A percentile compares a stretch with the other conserved stretches of the same genome.
Conservation (phyloP, 176 grass and related monocot species). For the Alopecurus myosuroides region DNA sequence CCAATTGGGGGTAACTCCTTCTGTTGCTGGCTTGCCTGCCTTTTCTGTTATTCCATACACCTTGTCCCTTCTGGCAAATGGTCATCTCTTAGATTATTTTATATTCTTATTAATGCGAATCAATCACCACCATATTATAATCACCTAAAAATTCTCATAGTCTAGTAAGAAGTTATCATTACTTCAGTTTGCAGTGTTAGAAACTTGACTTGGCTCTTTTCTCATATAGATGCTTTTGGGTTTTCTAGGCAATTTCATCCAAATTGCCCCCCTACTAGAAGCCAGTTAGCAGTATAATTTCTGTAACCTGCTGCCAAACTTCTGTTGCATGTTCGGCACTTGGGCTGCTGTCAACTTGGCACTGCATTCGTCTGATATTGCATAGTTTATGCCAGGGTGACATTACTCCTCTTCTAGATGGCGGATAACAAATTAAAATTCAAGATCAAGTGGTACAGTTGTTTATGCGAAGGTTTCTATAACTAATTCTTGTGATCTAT, state of each 20-base stretch:
- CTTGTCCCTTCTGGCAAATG: constrained; percentile 4
- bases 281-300: background rate
- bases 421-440: background rate
- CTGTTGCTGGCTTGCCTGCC: background rate
- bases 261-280: background rate
- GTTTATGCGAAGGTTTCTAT: background rate
- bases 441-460: background rate
- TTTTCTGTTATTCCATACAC: constrained; percentile 11
- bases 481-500: background rate
- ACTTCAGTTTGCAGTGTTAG: background rate
- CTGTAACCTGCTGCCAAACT: background rate
- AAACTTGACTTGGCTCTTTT: background rate
- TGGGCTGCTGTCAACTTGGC: background rate
- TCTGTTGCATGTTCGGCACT: background rate
- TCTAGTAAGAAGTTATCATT: background rate
- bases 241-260: background rate
- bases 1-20: constrained; percentile 68
- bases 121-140: background rate
- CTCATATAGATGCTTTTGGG: background rate
- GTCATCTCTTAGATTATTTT: background rate
- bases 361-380: background rate
- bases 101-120: background rate
- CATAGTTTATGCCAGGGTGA: background rate
- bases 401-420: background rate
- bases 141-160: background rate